phyloP scores from a whole-genome alignment of 2,329 filamentous ascomycete species.

The Trichophyton equinum region DNA sequence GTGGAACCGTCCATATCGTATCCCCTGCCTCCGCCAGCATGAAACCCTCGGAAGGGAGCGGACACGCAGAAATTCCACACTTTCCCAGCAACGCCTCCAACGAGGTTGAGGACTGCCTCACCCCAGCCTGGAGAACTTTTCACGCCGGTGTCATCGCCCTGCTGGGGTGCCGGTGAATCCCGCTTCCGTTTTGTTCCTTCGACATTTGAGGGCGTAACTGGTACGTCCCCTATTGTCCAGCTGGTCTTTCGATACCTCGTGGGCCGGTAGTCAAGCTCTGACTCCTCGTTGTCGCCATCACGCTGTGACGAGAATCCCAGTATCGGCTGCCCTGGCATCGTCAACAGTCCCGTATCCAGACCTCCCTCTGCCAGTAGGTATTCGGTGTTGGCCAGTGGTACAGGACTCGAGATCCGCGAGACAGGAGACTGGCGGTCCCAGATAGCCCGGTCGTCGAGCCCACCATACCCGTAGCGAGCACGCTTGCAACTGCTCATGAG shows the following conservation, averaged over 20 bases:
- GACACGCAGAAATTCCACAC: constrained; percentile 73
- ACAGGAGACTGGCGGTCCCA: constrained; percentile 10
- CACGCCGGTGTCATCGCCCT: not conserved
- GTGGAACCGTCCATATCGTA: constrained; percentile 44
- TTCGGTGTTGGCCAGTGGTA: constrained; percentile 28
- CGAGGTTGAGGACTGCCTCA: constrained; percentile 31
- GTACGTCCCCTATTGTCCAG: constrained; percentile 10
- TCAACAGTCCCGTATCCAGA: constrained; percentile 16
- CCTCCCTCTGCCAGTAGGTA: constrained; percentile 27
- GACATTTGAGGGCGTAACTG: not conserved
- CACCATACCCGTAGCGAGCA: constrained; percentile 11
- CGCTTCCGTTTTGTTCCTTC: not conserved
- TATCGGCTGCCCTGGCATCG: constrained; percentile 17
- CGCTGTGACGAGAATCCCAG: constrained; percentile 12
- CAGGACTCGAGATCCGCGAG: constrained; percentile 22
- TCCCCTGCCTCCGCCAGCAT: constrained; percentile 66
- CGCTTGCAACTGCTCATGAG: constrained; percentile 12
- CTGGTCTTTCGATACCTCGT: constrained; percentile 28
- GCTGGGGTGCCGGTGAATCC: not conserved
- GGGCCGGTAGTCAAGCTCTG: constrained; percentile 31
- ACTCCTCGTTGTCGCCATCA: constrained; percentile 17
- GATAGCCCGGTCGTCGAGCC: constrained; percentile 1
- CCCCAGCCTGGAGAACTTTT: constrained; percentile 10
- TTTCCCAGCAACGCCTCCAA: constrained; percentile 45
- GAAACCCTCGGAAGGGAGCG: constrained; percentile 65